A percentile compares a stretch with the other conserved stretches of the same genome.
phyloP scores from a whole-genome alignment of 768 basidiomycete species.

The Leucocoprinus birnbaumii region DNA sequence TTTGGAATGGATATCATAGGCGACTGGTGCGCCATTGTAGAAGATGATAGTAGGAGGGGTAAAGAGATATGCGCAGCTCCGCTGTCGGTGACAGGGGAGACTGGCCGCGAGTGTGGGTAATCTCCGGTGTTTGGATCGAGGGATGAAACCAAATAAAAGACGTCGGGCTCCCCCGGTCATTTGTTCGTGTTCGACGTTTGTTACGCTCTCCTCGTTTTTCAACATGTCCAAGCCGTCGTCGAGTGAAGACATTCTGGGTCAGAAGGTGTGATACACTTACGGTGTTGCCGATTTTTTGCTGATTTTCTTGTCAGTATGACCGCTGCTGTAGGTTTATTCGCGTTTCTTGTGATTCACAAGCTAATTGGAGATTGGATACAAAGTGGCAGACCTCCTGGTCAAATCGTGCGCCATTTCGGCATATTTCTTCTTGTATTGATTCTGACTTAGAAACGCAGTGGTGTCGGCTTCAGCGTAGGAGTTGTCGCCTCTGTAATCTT shows the following conservation, averaged over 20 bases:
- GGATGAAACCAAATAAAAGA: constrained; percentile 20
- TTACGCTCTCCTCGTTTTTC: constrained; percentile 33
- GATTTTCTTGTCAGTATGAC: constrained; percentile 58
- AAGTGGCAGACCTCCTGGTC: constrained; percentile 51
- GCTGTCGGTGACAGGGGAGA: constrained; percentile 1
- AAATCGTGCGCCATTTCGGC: constrained; percentile 65
- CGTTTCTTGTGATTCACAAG: neutral
- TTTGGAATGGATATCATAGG: constrained; percentile 91
- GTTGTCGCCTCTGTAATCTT: constrained; percentile 87
- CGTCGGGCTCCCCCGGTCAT: constrained; percentile 12
- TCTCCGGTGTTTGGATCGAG: constrained; percentile 17
- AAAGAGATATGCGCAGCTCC: constrained; percentile 4
- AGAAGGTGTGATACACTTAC: constrained; percentile 64
- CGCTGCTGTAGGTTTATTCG: constrained; percentile 66
- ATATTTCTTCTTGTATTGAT: constrained; percentile 10
- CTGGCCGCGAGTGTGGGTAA: neutral
- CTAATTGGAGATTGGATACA: constrained; percentile 11
- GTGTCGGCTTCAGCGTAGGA: constrained; percentile 86
- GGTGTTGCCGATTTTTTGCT: constrained; percentile 10
- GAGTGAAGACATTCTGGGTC: constrained; percentile 86
- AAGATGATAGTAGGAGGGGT: constrained; percentile 3
- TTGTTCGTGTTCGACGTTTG: constrained; percentile 3
- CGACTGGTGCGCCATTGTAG: constrained; percentile 69
- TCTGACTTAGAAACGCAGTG: constrained; percentile 40
- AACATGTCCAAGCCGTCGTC: constrained; percentile 63